A percentile compares a stretch with the other conserved stretches of the same genome.
Conservation (phyloP, 768 basidiomycete genomes). For the Leccinum ochraceum region DNA sequence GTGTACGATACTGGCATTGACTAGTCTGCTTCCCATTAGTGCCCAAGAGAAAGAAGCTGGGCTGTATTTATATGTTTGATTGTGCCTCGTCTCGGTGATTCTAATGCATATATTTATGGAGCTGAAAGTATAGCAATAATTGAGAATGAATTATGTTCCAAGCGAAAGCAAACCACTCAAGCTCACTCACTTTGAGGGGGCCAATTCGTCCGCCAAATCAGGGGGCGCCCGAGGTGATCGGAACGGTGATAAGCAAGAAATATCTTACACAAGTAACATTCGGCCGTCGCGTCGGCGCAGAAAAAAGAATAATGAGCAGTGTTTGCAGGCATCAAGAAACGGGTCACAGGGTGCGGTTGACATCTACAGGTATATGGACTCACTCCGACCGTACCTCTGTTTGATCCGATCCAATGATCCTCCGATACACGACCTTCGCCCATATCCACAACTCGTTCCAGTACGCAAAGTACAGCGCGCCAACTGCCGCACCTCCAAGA, state of each 20-base stretch:
- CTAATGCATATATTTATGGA: too few relatives aligned
- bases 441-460: conserved; percentile 56
- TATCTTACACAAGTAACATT: conserved; percentile 41
- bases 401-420: conserved; percentile 1
- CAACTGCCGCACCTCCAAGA: conserved; percentile 85
- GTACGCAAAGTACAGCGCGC: conserved; percentile 67
- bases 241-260: conserved; percentile 28
- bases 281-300: neutral
- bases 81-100: too few relatives aligned
- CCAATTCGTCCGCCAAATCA: too few relatives aligned
- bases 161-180: too few relatives aligned
- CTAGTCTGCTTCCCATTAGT: too few relatives aligned
- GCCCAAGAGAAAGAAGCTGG: too few relatives aligned
- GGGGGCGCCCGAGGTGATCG: conserved; percentile 12
- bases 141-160: too few relatives aligned
- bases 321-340: neutral
- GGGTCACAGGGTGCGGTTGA: neutral
- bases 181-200: too few relatives aligned
- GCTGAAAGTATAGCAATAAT: too few relatives aligned
- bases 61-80: too few relatives aligned
- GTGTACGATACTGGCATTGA: neutral
- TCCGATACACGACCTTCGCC: conserved; percentile 21
- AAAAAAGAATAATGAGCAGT: neutral
- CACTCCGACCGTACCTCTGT: conserved; percentile 12
- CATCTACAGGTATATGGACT: neutral